Evolutionary conservation across 192 early-diverging fungal species (phyloP), one percentile per base, ranked within the genome.

Genomic region (Paraglomus brasilianum): DNA sequence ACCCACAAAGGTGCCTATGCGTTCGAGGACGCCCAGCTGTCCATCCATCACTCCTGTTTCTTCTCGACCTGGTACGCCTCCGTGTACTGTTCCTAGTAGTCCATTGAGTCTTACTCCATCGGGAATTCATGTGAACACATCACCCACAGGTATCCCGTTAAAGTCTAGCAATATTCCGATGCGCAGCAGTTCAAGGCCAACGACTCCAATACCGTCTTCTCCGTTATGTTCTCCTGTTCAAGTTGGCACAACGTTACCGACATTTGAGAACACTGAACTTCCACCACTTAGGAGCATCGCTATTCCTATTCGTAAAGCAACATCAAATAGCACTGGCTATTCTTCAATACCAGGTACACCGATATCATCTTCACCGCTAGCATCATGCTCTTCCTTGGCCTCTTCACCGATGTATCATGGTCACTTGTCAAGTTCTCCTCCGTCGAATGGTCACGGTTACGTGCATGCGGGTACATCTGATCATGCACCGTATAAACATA

Each of bases 131-230:
- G 6, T 11, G 24, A 55, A 17, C 17, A 15, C n/a, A 55, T 55
- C 52, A 55, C 15, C 46, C 46, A 15, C 46, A 47, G 17, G 6
- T 7, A 55, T 55, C 8, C 6, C 52, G 17, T 7, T 7, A n/a
- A n/a, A n/a, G n/a, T n/a, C n/a, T n/a, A n/a, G n/a, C n/a, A n/a
- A n/a, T n/a, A n/a, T n/a, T n/a, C n/a, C n/a, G n/a, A n/a, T n/a
- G n/a, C n/a, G n/a, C n/a, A n/a, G n/a, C 8, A 55, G 8, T 55
- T 55, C 52, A 55, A 55, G 52, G 24, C 52, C 52, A 55, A 24
- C 52, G 24, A 55, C 52, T 11, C 52, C 52, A 55, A 17, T 55
- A 7, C 24, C 52, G 24, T 17, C 17, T 21, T 11, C 8, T 24
- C 17, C 52, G 24, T 8, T 47, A 47, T 11, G 17, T 6, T 55